Evolutionary conservation across 139 green algal genomes (phyloP), one percentile per base, ranked within the genome.

Genomic region (Dunaliella primolecta): DNA sequence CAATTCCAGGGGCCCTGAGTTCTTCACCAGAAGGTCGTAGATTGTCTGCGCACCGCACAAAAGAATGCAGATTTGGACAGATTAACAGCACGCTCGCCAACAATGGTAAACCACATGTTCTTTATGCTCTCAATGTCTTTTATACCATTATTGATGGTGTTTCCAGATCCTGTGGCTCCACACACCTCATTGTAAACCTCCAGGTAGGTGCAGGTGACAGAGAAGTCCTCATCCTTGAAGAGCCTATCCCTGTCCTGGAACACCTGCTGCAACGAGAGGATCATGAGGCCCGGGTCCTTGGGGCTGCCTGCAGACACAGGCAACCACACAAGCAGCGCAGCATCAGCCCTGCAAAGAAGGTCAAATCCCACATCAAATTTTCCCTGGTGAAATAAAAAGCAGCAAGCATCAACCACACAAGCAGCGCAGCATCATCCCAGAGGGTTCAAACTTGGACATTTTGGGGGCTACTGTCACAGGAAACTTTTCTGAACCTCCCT

Each of bases 171-270:
- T n/a, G n/a, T n/a, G n/a, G n/a, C n/a, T n/a, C n/a, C n/a, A n/a
- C n/a, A n/a, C 75, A 93, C 91, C 91, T 96, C 94, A 76, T 95
- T 96, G 90, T 96, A 96, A 3, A 95, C 91, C 84, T 96, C 94
- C 74, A 93, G 86, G 87, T 96, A 96, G 55, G 85, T 92, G 86
- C 89, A 93, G 0, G 89, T 94, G 37, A 96, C 93, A 2, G 86
- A 79, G 29, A 90, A 89, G 37, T 95, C 80, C 81, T 94, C 87
- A 31, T 84, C 86, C 1, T 70, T 75, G 38, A 84, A 85, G 21
- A 89, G 35, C 0, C 55, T 74, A 36, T 92, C 87, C 56, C 91
- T 89, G 71, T 93, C 85, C 21, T 82, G 31, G 83, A 98, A 98
- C 56, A 97, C 93, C 78, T 92, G 86, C 36, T 92, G 84, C 80